These are phyloP conservation scores for Cordyceps militaris DNA, from an alignment of 2,329 filamentous ascomycete species.

Conservation along the genomic window DNA sequence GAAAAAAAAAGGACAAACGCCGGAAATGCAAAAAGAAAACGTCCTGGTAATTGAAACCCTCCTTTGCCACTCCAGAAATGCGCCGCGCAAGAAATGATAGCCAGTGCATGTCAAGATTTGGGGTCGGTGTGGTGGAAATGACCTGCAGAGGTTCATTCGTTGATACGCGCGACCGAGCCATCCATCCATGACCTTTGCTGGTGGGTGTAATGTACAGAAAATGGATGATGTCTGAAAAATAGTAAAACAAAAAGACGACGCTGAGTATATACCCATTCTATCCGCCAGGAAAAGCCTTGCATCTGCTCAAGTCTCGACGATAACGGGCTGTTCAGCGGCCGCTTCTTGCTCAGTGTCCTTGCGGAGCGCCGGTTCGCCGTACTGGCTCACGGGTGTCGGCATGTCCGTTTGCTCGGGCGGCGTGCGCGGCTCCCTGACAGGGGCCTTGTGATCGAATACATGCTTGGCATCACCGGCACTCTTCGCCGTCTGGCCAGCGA, in stretches of 20 bases:
- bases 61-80: neutral
- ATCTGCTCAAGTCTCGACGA: neutral
- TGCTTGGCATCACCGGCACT: neutral
- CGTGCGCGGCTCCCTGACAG: slow-evolving; percentile 4
- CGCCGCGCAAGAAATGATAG: slow-evolving; percentile 6
- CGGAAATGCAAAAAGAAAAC: slow-evolving; percentile 7
- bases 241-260: neutral
- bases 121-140: neutral
- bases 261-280: neutral
- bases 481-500: neutral
- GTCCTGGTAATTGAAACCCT: neutral
- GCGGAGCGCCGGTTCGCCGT: neutral
- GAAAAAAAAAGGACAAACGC: neutral
- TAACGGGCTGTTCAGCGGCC: neutral
- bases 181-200: neutral
- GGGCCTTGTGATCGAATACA: slow-evolving; percentile 9
- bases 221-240: slow-evolving; percentile 4
- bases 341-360: neutral
- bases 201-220: slow-evolving; percentile 15
- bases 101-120: neutral
- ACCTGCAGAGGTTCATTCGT: neutral
- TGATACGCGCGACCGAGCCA: neutral
- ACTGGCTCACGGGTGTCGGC: neutral
- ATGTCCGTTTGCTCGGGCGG: slow-evolving; percentile 9
- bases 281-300: neutral